Conservation (phyloP, 2,329 filamentous ascomycete species). For the Fusarium sp. region DNA sequence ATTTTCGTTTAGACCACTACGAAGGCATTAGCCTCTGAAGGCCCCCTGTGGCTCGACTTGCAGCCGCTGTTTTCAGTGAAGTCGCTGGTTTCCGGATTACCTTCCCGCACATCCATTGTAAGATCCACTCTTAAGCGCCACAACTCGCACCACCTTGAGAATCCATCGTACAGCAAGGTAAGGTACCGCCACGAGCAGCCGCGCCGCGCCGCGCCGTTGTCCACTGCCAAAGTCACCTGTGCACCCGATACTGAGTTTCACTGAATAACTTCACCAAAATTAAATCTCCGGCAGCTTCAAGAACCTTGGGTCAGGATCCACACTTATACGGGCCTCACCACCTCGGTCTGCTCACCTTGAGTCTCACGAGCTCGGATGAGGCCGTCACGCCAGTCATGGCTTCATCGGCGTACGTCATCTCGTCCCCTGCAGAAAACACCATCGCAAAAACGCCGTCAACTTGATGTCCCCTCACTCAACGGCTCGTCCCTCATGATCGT, state of each 20-base stretch:
- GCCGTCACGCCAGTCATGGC: constrained; percentile 47
- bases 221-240: constrained; percentile 36
- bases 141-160: constrained; percentile 34
- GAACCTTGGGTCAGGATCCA: constrained; percentile 32
- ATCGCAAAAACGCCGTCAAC: constrained; percentile 13
- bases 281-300: constrained; percentile 20
- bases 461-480: constrained; percentile 18
- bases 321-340: constrained; percentile 41
- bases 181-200: constrained; percentile 13
- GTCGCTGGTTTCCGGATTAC: constrained; percentile 16
- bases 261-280: constrained; percentile 44
- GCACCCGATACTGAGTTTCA: constrained; percentile 23
- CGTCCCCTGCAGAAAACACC: constrained; percentile 42
- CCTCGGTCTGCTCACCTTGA: constrained; percentile 43
- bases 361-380: constrained; percentile 46
- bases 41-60: constrained; percentile 23
- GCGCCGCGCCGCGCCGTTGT: constrained; percentile 24
- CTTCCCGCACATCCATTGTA: constrained; percentile 7
- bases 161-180: constrained; percentile 8
- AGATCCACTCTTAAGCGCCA: constrained; percentile 38
- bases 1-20: constrained; percentile 22
- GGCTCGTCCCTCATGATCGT: constrained; percentile 30
- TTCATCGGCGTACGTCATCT: constrained; percentile 50
- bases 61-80: constrained; percentile 37
- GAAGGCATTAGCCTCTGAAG: constrained; percentile 1